Evolutionary conservation across 192 early-diverging fungal species (phyloP), one percentile per base, ranked within the genome.

Genomic region (Geranomyces michiganensis): DNA sequence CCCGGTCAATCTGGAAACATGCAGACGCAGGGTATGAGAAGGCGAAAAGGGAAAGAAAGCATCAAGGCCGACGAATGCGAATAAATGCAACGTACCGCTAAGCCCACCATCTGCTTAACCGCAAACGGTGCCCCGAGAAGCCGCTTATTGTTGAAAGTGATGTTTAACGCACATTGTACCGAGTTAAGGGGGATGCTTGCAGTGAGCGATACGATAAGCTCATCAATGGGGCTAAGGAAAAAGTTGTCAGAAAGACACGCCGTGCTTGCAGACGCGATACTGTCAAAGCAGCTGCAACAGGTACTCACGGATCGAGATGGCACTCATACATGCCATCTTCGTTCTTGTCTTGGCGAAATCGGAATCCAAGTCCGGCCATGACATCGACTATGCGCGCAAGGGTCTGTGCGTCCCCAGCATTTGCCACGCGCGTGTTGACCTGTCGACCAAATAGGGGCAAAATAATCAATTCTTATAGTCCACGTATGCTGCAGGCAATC

Each of bases 31-130:
- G n/a, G n/a, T n/a, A n/a, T n/a, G n/a, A n/a, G n/a, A n/a, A n/a
- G n/a, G n/a, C n/a, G n/a, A n/a, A n/a, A n/a, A n/a, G n/a, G n/a
- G n/a, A n/a, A n/a, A n/a, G n/a, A n/a, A n/a, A n/a, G n/a, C n/a
- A n/a, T n/a, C n/a, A n/a, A n/a, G n/a, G n/a, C n/a, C n/a, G n/a
- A n/a, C n/a, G n/a, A n/a, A n/a, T n/a, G n/a, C n/a, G n/a, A n/a
- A n/a, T n/a, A n/a, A n/a, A n/a, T n/a, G n/a, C n/a, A 45, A 31
- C 51, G 22, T 32, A 73, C 88, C 82, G 94, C 91, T 68, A 90
- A 90, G 0, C 92, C 76, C 67, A 95, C 86, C 55, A 97, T 74
- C 78, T 94, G 93, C 51, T 91, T 84, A 7, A 92, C 87, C 0
- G 92, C 89, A 75, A 94, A 92, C n/a, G 82, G 55, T 13, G 51